Evolutionary conservation across 1,139 yeast genomes (phyloP), one percentile per base, ranked within the genome.

Genomic region (Scheffersomyces quercinus): DNA sequence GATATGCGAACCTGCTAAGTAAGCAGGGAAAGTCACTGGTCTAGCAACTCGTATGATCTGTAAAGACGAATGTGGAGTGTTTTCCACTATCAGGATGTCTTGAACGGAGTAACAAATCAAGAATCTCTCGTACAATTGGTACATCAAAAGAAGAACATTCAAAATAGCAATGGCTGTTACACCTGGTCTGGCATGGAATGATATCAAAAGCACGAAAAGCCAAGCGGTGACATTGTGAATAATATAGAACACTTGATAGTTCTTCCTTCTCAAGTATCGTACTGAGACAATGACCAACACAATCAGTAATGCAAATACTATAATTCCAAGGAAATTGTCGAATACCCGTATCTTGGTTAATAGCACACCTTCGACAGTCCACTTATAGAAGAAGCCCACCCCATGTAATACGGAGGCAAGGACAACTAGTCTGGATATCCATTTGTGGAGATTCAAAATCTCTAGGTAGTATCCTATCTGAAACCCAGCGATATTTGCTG

Each of bases 401-500:
- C 85, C 74, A 56, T 90, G 98, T 9, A 79, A 38, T 0, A 74
- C 38, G 0, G 81, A 79, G 35, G 80, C 65, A 0, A 75, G 51
- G 0, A 86, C 71, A 4, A 85, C 77, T 2, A 84, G 48, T 49
- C 97, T 68, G 1, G 95, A 83, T 0, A 86, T 61, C 96, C 96
- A 88, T 60, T 88, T 88, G 64, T 90, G 97, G 11, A 87, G 56
- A 10, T 70, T 70, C 5, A 88, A 55, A 11, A 82, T 61, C 35
- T 77, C 71, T 45, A 87, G 62, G 54, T 88, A 88, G 42, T 42
- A 51, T n/a, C 56, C 59, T 49, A 50, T 36, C 20, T 45, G 37
- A 30, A 33, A 39, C 2, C 32, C 37, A 30, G 29, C 20, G 9
- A 48, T 39, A 40, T 58, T 55, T 3, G 95, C 90, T 2, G 58